These are phyloP conservation scores for Suillus americanus DNA, from an alignment of 768 basidiomycete genomes.

Conservation along the genomic window DNA sequence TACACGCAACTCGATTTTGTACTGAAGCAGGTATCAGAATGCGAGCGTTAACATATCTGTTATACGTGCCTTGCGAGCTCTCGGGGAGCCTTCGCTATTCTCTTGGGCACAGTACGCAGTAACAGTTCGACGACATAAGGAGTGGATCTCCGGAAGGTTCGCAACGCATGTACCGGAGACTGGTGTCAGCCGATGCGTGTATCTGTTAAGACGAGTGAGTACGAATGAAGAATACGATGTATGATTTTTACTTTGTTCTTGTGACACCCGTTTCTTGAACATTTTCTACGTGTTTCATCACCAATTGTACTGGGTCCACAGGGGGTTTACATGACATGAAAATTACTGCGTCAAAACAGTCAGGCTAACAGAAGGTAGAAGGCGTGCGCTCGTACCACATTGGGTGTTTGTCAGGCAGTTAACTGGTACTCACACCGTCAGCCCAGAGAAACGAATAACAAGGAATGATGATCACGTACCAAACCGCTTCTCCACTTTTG, in stretches of 20 bases:
- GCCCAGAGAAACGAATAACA: neutral
- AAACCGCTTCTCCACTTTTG: slow-evolving; percentile 62
- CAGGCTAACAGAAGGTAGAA: neutral
- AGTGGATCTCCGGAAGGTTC: slow-evolving; percentile 66
- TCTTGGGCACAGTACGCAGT: slow-evolving; percentile 50
- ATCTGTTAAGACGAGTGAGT: slow-evolving; percentile 38
- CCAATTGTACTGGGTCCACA: slow-evolving; percentile 71
- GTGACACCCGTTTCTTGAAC: slow-evolving; percentile 63
- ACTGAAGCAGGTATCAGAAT: slow-evolving; percentile 41
- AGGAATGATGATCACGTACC: slow-evolving; percentile 42
- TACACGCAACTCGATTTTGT: slow-evolving; percentile 75
- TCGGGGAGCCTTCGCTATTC: slow-evolving; percentile 26
- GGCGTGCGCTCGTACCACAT: slow-evolving; percentile 49
- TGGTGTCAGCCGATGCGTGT: slow-evolving; percentile 69
- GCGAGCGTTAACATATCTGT: neutral
- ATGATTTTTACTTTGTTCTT: slow-evolving; percentile 53
- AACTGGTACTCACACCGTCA: slow-evolving; percentile 35
- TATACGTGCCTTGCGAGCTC: slow-evolving; percentile 46
- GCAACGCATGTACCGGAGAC: slow-evolving; percentile 67
- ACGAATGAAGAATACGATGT: neutral
- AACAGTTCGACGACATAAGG: slow-evolving; percentile 57
- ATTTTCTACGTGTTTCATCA: slow-evolving; percentile 60
- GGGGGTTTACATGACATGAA: slow-evolving; percentile 82
- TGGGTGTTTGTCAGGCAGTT: slow-evolving; percentile 80
- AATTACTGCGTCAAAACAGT: slow-evolving; percentile 47